Evolutionary conservation across 192 early-diverging fungal genomes (phyloP), one percentile per base, ranked within the genome.

Genomic region (Funneliformis geosporum): DNA sequence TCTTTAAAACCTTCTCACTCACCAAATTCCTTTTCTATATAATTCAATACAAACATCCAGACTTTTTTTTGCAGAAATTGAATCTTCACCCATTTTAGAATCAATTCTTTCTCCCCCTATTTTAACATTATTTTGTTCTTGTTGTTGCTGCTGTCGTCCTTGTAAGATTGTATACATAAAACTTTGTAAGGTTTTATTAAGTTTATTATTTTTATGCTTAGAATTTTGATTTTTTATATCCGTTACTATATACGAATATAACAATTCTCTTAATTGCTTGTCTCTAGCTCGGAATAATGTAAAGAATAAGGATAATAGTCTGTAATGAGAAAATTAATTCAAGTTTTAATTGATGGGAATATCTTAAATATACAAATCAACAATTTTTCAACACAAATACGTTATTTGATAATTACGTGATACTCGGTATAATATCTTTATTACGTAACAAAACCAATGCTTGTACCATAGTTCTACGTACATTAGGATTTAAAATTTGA

Each of bases 91-190:
- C 75, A 76, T 76, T 59, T 39, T 39, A 25, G 71, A 44, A 23
- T 39, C 23, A 25, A 7, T 33, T 33, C 4, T 33, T 76, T 84
- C 85, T 23, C 76, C 82, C 38, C 79, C 80, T 44, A 39, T 67
- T 62, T 80, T 75, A 42, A 72, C 40, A 18, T 42, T 43, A 27
- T 46, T 72, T 71, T 71, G n/a, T 38, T 2, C 33, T 33, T 60
- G 40, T 40, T 69, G 18, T 21, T 69, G 28, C 14, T 69, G 44
- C 85, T 81, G 79, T 87, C 89, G 80, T 89, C 89, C 87, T 60
- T 90, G 93, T 25, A 98, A 86, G 92, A 99, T 96, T 68, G 92
- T 97, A 84, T 96, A 99, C 97, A 99, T 99, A 80, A 94, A 98
- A 73, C 94, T 94, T 87, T 99, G 98, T 60, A 99, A 87, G 23